Base-by-base conservation (phyloP, 768 basidiomycete genomes). In the Russula sp. region DNA sequence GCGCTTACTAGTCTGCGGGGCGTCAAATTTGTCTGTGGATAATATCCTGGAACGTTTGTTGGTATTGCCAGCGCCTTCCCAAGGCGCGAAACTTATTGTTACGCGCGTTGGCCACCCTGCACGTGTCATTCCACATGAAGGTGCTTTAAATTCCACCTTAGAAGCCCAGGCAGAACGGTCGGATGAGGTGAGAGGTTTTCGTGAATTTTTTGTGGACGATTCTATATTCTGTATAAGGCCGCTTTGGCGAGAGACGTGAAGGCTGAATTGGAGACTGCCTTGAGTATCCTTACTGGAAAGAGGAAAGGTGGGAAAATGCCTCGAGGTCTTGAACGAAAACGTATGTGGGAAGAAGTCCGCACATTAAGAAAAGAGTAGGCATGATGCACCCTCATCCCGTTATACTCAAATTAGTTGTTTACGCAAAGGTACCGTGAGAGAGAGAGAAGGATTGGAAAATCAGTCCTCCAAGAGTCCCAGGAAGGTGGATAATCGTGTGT, bases 61-160 rank as follows among this genome's bases (percentile, higher is more conserved):
- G 18, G 82, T 81, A 18, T 76, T 90, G 4, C 86, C 88, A 14
- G 65, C 75, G 0, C 69, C 75, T 1, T 81, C 81, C 28, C 85
- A 81, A 57, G 79, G 78, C 5, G 75, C 78, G 24, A 80, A 76
- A 64, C 69, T 91, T 13, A 86, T 80, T 71, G 83, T 88, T 8
- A 94, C 94, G 0, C 83, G 97, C n/a, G 81, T 99, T 14, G 97
- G 97, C 0, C 97, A 99, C 74, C 97, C 97, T 0, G 96, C 97
- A 0, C 83, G 97, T 28, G 88, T 98, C 0, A 89, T 97, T 80
- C 79, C 86, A 0, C 80, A 85, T 26, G 82, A 86, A 69, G 80
- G 82, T 22, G 77, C 91, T 32, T 72, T 91, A 20, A 84, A 89
- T 20, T 78, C 84, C 0, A 94, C 88, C 5, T 75, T 87, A 42